Base-by-base conservation (phyloP, 1,284 basidiomycete species). In the Bondarzewia mesenterica region DNA sequence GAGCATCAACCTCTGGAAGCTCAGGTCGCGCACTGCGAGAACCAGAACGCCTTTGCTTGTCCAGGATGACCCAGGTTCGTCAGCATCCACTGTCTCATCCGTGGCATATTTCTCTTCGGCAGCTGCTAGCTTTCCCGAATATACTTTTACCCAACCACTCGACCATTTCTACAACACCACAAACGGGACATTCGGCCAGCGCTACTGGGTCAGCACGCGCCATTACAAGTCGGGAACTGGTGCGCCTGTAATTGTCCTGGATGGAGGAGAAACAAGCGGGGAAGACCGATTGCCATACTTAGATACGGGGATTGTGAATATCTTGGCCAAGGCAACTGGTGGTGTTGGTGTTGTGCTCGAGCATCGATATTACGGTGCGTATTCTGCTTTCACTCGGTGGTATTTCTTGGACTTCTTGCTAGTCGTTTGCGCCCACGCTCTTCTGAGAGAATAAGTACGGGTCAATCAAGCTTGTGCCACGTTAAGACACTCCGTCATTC, bases 281-380 rank as follows among this genome's bases (percentile, higher is more conserved):
- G 77, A 78, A 70, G 72, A 82, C 46, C 70, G 87, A 47, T 58
- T 88, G 41, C 77, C 78, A 8, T 88, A 82, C 69, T 64, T 89
- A 49, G 83, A 89, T 57, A 87, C 84, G 0, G 93, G 93, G 1
- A 94, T 96, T 53, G 75, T 89, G 10, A 83, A 92, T 46, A 92
- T 94, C 51, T 73, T 97, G 40, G 73, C 90, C 1, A 80, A 80
- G 48, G 89, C 83, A 10, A 95, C 90, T 0, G 80, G 82, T 18
- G 95, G 95, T 4, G 67, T 90, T 6, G 85, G 86, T n/a, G 77
- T 99, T 41, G 80, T 97, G 7, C 73, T 98, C 25, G 95, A 99
- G 62, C 93, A 95, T 63, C 76, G 93, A 54, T 91, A 85, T 63
- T 89, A 89, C 60, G 89, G 89, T 77, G 58, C 46, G 62, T 63